Evolutionary conservation across 768 basidiomycete species (phyloP).

Genomic region (Lepiota subincarnata): DNA sequence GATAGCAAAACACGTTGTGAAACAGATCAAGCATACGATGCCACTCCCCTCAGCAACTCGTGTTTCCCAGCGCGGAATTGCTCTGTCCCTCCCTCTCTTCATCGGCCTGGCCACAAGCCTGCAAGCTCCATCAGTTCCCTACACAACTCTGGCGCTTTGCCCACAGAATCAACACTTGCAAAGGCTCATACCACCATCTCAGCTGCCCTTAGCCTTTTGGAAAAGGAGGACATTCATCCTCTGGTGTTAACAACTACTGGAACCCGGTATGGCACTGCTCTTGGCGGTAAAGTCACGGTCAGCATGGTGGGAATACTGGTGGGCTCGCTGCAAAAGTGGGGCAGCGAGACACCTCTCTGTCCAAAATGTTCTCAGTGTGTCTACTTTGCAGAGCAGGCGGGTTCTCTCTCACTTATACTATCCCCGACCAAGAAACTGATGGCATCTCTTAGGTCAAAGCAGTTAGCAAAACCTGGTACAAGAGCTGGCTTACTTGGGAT

Average conservation of each 20-base stretch:
- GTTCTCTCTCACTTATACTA: slow-evolving; percentile 4
- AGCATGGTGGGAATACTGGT: slow-evolving; percentile 29
- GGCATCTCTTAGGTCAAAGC: slow-evolving; percentile 52
- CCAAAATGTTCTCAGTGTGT: slow-evolving; percentile 71
- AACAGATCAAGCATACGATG: not conserved
- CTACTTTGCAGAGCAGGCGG: slow-evolving; percentile 82
- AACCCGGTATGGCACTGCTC: slow-evolving; percentile 60
- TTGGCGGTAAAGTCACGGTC: slow-evolving; percentile 29
- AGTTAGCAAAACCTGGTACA: too few species aligned
- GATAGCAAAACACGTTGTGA: not conserved
- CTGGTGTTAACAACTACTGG: too few species aligned
- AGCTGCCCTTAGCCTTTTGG: too few species aligned
- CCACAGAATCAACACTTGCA: slow-evolving; percentile 1
- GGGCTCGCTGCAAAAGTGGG: slow-evolving; percentile 47
- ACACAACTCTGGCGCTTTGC: not conserved
- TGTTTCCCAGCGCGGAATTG: not conserved
- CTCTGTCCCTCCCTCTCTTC: not conserved
- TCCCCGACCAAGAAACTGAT: not conserved
- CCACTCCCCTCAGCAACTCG: not conserved
- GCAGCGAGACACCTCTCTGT: slow-evolving; percentile 56
- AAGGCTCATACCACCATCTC: too few species aligned
- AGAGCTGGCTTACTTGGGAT: slow-evolving; percentile 70
- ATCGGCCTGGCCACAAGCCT: not conserved
- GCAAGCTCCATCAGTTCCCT: not conserved
- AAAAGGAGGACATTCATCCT: too few species aligned